phyloP scores from a whole-genome alignment of 441 rosid genomes.

The Adansonia gregorii region DNA sequence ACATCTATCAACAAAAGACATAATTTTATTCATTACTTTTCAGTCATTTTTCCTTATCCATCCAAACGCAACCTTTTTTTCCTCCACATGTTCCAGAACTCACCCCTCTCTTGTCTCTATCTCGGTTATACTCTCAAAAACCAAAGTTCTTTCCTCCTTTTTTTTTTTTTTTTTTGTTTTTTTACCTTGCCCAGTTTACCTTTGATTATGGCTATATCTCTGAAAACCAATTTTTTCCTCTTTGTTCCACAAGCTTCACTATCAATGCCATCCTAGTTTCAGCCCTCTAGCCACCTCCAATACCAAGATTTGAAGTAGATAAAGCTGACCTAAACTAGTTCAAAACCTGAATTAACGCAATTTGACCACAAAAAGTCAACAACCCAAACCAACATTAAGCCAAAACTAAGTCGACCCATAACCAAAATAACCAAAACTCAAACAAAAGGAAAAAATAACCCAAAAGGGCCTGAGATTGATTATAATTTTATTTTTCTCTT shows the following conservation, averaged over 20 bases:
- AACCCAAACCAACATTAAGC: conserved; percentile 9
- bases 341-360: not conserved
- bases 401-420: not conserved
- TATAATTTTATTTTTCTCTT: too few species aligned
- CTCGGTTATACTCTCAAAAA: not conserved
- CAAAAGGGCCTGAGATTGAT: not conserved
- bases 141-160: not conserved
- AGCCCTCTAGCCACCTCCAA: conserved; percentile 15
- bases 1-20: not conserved
- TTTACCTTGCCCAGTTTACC: not conserved
- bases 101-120: not conserved
- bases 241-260: not conserved
- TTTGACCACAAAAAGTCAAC: conserved; percentile 13
- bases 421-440: not conserved
- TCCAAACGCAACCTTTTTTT: not conserved
- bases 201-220: not conserved
- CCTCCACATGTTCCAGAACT: not conserved
- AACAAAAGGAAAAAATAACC: not conserved
- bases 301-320: not conserved
- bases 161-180: not conserved
- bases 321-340: conserved; percentile 6
- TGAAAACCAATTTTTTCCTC: not conserved
- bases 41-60: not conserved
- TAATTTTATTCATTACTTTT: not conserved
- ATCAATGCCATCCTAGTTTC: not conserved